Base-by-base conservation (phyloP, 257 asterid species). In the Cruciata laevipes region DNA sequence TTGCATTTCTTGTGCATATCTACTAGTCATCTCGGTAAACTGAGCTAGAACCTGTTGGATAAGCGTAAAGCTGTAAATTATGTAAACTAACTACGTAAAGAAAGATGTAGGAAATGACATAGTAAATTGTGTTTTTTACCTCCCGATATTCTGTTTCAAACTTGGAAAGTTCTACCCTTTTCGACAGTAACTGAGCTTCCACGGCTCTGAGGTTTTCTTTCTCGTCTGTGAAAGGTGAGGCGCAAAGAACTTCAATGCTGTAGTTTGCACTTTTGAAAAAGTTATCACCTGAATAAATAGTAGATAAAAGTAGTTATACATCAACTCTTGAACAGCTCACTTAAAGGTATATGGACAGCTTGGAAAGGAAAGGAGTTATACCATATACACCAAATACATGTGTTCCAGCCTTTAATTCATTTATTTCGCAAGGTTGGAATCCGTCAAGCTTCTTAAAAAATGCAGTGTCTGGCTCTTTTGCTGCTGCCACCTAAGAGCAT, bases 1-100 rank as follows among this genome's bases (percentile, higher is more conserved):
- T 82, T 85, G 95, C 97, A 94, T 90, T 84, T 90, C 99, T 73
- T 83, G 92, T 0, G 99, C 85, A 20, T 90, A 94, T 90, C 92
- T 84, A 76, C 87, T 84, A 3, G 97, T 94, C 99, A 94, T 90
- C 81, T 88, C 97, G 3, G 97, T 88, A 73, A 94, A 94, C 76
- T 90, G 99, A 1, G 97, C 86, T 8, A 88, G 90, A 73, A 90
- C 99, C 99, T 94, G 81, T 75, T 40, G 64, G 18, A 52, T 18
- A 56, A 20, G 16, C 2, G 1, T 17, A 47, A 5, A 17, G 21
- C 16, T 33, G 23, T 8, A 37, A 68, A 66, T 30, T 68, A 77
- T 69, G 69, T 47, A n/a, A 83, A 78, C 37, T 51, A 83, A 78
- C 37, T 51, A 63, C 53, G 72, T 31, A 56, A 1, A 49, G 25